Base-by-base conservation (phyloP, 1,139 yeast species). In the Kluyveromyces sp. region DNA sequence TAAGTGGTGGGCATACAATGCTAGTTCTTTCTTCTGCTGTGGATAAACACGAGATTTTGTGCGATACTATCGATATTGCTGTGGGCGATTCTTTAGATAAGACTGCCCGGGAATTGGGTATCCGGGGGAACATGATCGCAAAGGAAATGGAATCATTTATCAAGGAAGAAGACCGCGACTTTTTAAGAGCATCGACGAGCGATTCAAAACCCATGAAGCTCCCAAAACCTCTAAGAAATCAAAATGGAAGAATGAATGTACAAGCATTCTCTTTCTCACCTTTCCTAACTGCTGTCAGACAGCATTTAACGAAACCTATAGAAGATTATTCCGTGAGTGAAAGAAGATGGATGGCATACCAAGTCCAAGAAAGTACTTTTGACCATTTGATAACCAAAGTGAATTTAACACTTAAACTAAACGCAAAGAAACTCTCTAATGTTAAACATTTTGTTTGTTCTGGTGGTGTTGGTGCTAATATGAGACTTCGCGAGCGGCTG, bases 1-100 rank as follows among this genome's bases (percentile, higher is more conserved):
- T 84, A 21, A 83, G 95, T 57, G 99, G 99, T 0, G 99, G 99
- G 0, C 98, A 92, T 59, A 89, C 98, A 0, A 80, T 89, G 81
- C 69, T 90, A 33, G 96, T 92, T 1, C 69, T 78, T 5, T 83
- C 90, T 54, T 68, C 66, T 36, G 69, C 83, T 8, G 57, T 87
- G 2, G 55, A 72, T 0, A 73, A 82, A 2, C 98, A 92, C 65
- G 79, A 78, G 50, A 76, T 92, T 1, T 59, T 94, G 4, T 79
- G 84, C 7, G 76, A 89, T 57, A 85, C 95, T 0, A 68, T 79
- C 30, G 98, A 92, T 60, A 86, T 89, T 29, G 97, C 98, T 0
- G 84, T 85, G 4, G 99, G 98, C 0, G 97, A 92, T 63, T 84
- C 96, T 1, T 67, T 92, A 27, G 99, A 92, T 64, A 90, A 92